Conservation (phyloP, 1,284 basidiomycete species). For the Malassezia brasiliensis region DNA sequence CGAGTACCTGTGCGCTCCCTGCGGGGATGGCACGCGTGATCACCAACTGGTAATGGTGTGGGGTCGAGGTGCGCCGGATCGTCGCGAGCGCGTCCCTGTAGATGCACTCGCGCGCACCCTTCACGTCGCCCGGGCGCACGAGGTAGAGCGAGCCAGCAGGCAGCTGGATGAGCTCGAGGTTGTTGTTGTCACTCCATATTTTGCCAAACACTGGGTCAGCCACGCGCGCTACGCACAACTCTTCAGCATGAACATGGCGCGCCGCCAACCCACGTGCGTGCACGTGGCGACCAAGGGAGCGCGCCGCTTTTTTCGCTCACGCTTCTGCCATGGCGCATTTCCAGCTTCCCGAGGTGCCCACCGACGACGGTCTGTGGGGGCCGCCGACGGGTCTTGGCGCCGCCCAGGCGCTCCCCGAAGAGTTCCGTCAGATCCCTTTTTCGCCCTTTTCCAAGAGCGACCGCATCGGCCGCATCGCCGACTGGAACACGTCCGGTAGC, state of each 20-base stretch:
- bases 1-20: slow-evolving; percentile 14
- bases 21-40: slow-evolving; percentile 75
- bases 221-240: slow-evolving; percentile 58
- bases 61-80: slow-evolving; percentile 69
- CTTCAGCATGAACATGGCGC: slow-evolving; percentile 65
- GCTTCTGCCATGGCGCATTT: slow-evolving; percentile 35
- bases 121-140: slow-evolving; percentile 76
- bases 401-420: slow-evolving; percentile 25
- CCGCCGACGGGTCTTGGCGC: slow-evolving; percentile 30
- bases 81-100: slow-evolving; percentile 93
- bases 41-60: slow-evolving; percentile 87
- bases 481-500: slow-evolving; percentile 71
- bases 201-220: slow-evolving; percentile 66
- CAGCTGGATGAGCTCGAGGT: slow-evolving; percentile 67
- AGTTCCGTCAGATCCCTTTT: slow-evolving; percentile 54
- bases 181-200: slow-evolving; percentile 65
- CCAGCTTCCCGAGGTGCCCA: slow-evolving; percentile 29
- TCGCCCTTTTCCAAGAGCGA: slow-evolving; percentile 96
- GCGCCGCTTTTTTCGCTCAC: neutral
- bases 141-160: slow-evolving; percentile 84
- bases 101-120: slow-evolving; percentile 92
- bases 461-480: slow-evolving; percentile 92
- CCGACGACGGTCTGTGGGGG: slow-evolving; percentile 37
- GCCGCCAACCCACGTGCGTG: neutral
- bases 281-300: slow-evolving; percentile 3